Conservation (phyloP, 805 yeast genomes). For the Jamesozyma lodderae region DNA sequence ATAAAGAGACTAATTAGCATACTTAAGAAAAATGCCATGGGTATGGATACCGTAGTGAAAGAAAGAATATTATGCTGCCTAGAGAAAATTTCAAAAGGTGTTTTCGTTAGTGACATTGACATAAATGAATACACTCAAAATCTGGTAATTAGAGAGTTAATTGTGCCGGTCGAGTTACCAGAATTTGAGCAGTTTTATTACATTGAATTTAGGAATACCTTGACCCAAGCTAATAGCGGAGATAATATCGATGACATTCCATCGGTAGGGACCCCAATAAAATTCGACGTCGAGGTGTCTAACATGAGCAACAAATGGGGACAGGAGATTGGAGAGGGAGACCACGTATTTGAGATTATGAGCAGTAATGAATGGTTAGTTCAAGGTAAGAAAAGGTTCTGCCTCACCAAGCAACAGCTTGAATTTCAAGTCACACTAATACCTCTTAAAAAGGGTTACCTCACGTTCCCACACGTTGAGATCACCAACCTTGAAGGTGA, state of each 20-base stretch:
- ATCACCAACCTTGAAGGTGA: slow-evolving; percentile 33
- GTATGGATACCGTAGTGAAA: slow-evolving; percentile 11
- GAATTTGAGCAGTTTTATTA: slow-evolving; percentile 17
- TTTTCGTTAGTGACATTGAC: slow-evolving; percentile 16
- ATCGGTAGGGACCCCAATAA: slow-evolving; percentile 16
- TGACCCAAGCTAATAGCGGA: not conserved
- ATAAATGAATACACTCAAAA: slow-evolving; percentile 19
- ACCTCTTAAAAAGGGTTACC: slow-evolving; percentile 70
- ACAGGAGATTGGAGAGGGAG: not conserved
- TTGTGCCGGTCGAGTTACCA: slow-evolving; percentile 25
- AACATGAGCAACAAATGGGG: slow-evolving; percentile 19
- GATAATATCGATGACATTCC: not conserved
- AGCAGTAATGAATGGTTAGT: slow-evolving; percentile 70
- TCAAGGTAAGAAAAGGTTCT: slow-evolving; percentile 56
- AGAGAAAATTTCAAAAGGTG: slow-evolving; percentile 12
- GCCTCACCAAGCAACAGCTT: slow-evolving; percentile 33
- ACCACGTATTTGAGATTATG: slow-evolving; percentile 39
- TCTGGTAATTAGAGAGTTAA: slow-evolving; percentile 11
- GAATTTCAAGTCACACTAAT: slow-evolving; percentile 41
- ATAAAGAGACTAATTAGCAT: slow-evolving; percentile 1
- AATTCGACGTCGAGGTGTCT: slow-evolving; percentile 12
- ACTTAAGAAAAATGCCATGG: not conserved
- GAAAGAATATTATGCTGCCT: slow-evolving; percentile 15
- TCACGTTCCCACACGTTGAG: slow-evolving; percentile 55
- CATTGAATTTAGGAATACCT: slow-evolving; percentile 10